Conservation (phyloP, 2,329 filamentous ascomycete species). For the Chaetomium olivaceum region DNA sequence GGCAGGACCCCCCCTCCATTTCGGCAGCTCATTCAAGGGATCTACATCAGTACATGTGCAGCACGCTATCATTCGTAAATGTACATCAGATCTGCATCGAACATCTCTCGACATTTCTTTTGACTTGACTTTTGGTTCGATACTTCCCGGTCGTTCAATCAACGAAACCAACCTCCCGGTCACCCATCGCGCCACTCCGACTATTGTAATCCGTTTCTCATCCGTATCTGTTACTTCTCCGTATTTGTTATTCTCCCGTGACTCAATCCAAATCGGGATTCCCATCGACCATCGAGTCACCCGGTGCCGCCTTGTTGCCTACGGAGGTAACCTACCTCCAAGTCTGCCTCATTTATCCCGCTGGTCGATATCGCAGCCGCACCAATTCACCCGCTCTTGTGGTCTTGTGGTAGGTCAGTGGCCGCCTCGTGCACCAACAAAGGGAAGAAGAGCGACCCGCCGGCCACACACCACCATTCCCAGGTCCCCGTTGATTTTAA, state of each 20-base stretch:
- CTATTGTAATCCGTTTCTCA: background rate
- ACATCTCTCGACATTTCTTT: background rate
- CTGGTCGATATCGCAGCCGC: background rate
- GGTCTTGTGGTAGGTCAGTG: background rate
- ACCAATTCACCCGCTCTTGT: background rate
- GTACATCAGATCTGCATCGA: background rate
- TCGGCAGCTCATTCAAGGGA: background rate
- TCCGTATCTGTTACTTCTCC: background rate
- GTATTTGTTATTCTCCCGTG: background rate
- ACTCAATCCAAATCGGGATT: background rate
- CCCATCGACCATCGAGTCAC: background rate
- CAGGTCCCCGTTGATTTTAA: background rate
- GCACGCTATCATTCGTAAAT: no score
- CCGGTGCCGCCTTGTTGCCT: constrained; percentile 1
- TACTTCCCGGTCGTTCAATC: no score
- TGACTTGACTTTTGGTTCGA: background rate
- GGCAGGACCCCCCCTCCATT: background rate
- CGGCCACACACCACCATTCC: constrained; percentile 8
- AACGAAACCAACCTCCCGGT: no score
- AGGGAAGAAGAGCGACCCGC: background rate
- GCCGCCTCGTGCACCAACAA: constrained; percentile 5
- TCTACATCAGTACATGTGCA: background rate
- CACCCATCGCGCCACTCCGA: background rate
- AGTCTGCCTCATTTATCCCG: constrained; percentile 1
- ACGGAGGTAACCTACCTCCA: background rate